Evolutionary conservation across 208 protist genomes (phyloP).

Genomic region (Crithidia acanthocephali): DNA sequence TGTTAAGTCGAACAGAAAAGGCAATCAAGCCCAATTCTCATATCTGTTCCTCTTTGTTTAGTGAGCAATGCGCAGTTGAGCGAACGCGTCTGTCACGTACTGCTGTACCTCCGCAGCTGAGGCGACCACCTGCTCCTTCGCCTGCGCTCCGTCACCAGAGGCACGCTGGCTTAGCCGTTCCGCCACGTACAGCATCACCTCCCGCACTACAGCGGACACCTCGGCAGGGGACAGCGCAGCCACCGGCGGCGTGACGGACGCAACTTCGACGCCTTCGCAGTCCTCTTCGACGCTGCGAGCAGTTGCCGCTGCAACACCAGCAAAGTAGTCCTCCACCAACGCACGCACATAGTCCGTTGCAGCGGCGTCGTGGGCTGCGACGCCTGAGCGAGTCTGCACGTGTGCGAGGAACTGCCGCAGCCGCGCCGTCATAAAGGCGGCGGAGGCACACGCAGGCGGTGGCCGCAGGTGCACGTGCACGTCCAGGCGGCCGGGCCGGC

Average conservation of each 20-base stretch:
- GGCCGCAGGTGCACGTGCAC: constrained; percentile 65
- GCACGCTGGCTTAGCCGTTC: not conserved
- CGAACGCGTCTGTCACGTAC: constrained; percentile 8
- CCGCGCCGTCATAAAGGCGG: constrained; percentile 21
- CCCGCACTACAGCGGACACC: constrained; percentile 5
- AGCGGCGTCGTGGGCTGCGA: not conserved
- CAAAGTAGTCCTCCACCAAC: constrained; percentile 13
- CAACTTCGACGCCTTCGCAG: no score
- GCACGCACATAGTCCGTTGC: not conserved
- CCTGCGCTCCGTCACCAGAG: not conserved
- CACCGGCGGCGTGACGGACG: not conserved
- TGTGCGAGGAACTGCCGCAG: constrained; percentile 24
- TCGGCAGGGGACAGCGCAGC: constrained; percentile 9
- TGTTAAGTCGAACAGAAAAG: no score
- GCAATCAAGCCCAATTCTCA: no score
- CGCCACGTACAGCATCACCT: constrained; percentile 13
- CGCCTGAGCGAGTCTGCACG: not conserved
- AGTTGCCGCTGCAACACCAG: not conserved
- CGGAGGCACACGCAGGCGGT: constrained; percentile 21
- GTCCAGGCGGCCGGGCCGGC: constrained; percentile 87
- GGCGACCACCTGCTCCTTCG: not conserved
- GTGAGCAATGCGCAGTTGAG: not conserved
- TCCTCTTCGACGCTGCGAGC: not conserved
- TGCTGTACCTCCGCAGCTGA: not conserved
- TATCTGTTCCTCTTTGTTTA: not conserved